phyloP scores from a whole-genome alignment of 306 rosid genomes.

The Fagus sylvatica region DNA sequence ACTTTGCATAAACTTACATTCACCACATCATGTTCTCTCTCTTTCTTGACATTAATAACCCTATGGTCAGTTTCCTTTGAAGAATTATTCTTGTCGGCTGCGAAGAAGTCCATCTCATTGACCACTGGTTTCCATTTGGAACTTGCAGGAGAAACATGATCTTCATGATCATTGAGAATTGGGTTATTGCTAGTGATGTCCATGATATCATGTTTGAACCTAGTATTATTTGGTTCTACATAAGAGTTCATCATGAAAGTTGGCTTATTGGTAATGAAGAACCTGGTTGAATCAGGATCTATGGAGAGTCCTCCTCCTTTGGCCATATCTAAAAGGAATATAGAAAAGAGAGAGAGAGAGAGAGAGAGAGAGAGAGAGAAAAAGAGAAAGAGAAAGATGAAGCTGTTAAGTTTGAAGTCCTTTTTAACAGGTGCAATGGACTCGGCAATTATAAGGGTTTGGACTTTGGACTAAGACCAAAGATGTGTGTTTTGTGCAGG shows the following conservation, averaged over 20 bases:
- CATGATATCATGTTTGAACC: constrained; percentile 12
- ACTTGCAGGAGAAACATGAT: constrained; percentile 5
- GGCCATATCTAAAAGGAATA: constrained; percentile 20
- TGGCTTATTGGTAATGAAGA: constrained; percentile 5
- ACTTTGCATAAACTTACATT: constrained; percentile 38
- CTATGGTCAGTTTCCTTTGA: neutral
- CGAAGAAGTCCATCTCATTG: constrained; percentile 60
- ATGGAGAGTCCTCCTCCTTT: constrained; percentile 19
- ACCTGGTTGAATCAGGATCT: constrained; percentile 28
- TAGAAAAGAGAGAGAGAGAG: constrained; percentile 9
- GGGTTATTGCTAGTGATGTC: constrained; percentile 23
- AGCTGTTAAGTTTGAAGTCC: constrained; percentile 30
- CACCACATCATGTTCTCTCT: constrained; percentile 2
- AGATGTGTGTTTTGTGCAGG: neutral
- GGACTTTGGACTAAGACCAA: constrained; percentile 66
- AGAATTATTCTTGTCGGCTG: constrained; percentile 15
- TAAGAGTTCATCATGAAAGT: neutral
- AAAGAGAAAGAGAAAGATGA: constrained; percentile 1
- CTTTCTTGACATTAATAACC: constrained; percentile 17
- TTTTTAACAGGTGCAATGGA: constrained; percentile 47
- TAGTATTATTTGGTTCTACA: no score
- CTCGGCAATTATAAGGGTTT: constrained; percentile 62
- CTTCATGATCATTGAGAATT: neutral
- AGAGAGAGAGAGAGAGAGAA: constrained; percentile 17
- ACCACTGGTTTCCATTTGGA: constrained; percentile 29